Conservation (phyloP, 2,329 filamentous ascomycete species). For the Diplodia mutila region DNA sequence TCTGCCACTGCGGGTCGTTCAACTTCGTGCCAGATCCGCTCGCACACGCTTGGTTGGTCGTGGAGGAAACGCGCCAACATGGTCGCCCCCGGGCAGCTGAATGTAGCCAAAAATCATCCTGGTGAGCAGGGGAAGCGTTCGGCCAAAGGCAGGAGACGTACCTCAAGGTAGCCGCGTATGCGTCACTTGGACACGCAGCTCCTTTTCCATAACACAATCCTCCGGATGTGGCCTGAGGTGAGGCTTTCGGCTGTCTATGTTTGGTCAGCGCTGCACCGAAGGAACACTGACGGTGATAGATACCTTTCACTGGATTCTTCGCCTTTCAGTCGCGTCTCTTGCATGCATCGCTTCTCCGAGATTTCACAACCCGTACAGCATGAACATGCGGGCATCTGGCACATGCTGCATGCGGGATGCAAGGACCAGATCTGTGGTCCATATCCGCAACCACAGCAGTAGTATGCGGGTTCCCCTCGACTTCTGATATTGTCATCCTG, state of each 20-base stretch:
- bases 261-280: background rate
- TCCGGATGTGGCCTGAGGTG: too few relatives aligned
- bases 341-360: background rate
- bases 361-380: background rate
- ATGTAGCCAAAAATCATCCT: background rate
- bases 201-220: background rate
- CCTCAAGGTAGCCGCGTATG: background rate
- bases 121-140: background rate
- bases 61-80: background rate
- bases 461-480: background rate
- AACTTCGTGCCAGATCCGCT: background rate
- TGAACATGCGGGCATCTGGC: background rate
- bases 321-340: background rate
- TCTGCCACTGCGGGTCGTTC: background rate
- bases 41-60: background rate
- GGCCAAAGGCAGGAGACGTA: background rate
- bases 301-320: background rate
- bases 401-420: background rate
- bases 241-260: background rate
- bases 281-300: background rate
- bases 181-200: background rate
- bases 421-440: background rate
- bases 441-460: conserved; percentile 2
- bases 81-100: background rate
- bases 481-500: background rate